Evolutionary conservation across 768 basidiomycete species (phyloP).

Genomic region (Tubosaeta sp.): DNA sequence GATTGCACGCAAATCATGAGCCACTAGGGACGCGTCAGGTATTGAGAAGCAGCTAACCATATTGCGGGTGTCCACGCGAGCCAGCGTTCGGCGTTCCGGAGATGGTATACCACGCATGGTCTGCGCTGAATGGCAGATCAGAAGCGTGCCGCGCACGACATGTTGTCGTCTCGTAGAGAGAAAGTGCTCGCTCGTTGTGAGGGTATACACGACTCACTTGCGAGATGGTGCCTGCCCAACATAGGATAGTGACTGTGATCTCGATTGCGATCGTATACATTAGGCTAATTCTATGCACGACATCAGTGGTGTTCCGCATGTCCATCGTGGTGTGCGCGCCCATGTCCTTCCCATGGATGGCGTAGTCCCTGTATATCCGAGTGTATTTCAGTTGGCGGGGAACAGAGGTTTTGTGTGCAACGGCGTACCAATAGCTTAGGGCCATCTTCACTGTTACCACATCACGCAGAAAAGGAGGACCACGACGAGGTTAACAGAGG

Average conservation of each 20-base stretch:
- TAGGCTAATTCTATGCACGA: constrained; percentile 10
- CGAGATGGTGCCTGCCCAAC: not conserved
- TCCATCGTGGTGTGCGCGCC: constrained; percentile 39
- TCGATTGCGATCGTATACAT: constrained; percentile 11
- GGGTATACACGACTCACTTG: not conserved
- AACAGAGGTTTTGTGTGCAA: not conserved
- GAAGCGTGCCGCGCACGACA: not conserved
- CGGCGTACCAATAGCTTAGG: constrained; percentile 61
- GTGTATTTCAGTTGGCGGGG: not conserved
- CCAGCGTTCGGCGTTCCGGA: too few species aligned
- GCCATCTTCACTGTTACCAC: constrained; percentile 60
- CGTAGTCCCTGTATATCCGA: constrained; percentile 42
- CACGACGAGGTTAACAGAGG: not conserved
- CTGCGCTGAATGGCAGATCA: not conserved
- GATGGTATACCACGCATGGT: not conserved
- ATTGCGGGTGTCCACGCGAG: not conserved
- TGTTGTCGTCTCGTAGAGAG: not conserved
- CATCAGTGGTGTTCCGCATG: constrained; percentile 38
- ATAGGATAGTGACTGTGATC: not conserved
- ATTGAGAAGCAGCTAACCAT: not conserved
- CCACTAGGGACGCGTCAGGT: not conserved
- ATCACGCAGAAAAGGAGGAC: not conserved
- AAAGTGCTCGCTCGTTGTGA: not conserved
- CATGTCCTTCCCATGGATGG: constrained; percentile 66
- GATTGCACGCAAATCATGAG: not conserved